Conservation (phyloP, 495 filamentous ascomycete genomes). For the Coniosporium apollinis region DNA sequence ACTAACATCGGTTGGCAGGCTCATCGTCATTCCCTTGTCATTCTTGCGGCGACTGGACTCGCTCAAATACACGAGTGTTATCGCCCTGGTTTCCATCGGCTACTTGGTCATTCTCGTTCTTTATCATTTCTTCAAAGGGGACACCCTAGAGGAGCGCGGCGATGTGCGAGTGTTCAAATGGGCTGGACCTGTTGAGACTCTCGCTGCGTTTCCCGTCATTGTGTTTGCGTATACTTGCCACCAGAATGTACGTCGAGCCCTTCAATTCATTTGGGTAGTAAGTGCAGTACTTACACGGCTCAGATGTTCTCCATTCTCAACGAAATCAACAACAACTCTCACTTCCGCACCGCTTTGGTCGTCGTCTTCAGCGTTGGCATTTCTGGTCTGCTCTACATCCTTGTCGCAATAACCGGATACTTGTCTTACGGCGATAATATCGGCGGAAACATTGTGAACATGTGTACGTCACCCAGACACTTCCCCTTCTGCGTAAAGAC, state of each 20-base stretch:
- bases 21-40: slow-evolving; percentile 84
- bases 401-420: slow-evolving; percentile 90
- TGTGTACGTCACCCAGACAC: slow-evolving; percentile 40
- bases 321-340: slow-evolving; percentile 76
- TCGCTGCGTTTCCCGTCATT: slow-evolving; percentile 82
- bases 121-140: slow-evolving; percentile 69
- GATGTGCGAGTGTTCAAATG: slow-evolving; percentile 56
- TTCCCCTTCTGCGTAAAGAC: neutral
- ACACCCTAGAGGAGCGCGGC: slow-evolving; percentile 55
- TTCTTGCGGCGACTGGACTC: slow-evolving; percentile 85
- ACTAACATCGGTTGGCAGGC: too few species aligned
- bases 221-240: slow-evolving; percentile 98
- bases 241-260: slow-evolving; percentile 62
- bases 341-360: slow-evolving; percentile 62
- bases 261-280: too few species aligned
- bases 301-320: slow-evolving; percentile 99
- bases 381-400: slow-evolving; percentile 62
- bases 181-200: slow-evolving; percentile 57
- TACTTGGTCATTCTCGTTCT: slow-evolving; percentile 86
- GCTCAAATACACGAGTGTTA: slow-evolving; percentile 88
- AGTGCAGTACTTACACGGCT: slow-evolving; percentile 1
- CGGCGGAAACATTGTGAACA: slow-evolving; percentile 77
- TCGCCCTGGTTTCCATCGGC: slow-evolving; percentile 81
- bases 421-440: slow-evolving; percentile 82
- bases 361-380: slow-evolving; percentile 69